Percentiles rank a stretch among this genome's conserved stretches.
Conservation (phyloP, 2,329 filamentous ascomycete species). For the Colletotrichum sp. region DNA sequence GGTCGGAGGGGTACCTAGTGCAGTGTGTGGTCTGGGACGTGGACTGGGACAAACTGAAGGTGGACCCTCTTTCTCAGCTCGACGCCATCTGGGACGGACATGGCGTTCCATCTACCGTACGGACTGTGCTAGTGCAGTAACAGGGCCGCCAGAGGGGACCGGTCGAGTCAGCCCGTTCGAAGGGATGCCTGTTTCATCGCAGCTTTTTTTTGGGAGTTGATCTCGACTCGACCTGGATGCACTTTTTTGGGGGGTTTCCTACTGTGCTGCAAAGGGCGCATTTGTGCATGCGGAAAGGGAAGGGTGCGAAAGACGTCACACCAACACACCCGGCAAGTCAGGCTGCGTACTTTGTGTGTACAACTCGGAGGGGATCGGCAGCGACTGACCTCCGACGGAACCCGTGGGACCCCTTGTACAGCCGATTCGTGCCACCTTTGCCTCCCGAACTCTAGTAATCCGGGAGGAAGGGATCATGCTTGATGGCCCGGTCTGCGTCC, state of each 20-base stretch:
- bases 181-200: not conserved
- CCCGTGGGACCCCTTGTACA: not conserved
- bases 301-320: not conserved
- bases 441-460: not conserved
- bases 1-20: not conserved
- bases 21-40: not conserved
- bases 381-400: not conserved
- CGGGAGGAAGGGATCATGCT: not conserved
- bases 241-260: not conserved
- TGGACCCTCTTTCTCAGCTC: conserved; percentile 2
- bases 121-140: not conserved
- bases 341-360: too few species aligned
- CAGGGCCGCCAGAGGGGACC: not conserved
- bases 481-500: not conserved
- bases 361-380: not conserved
- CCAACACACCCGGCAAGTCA: not conserved
- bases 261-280: not conserved
- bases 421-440: not conserved
- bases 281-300: not conserved
- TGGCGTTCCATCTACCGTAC: not conserved
- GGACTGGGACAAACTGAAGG: not conserved
- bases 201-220: not conserved
- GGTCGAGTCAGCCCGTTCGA: not conserved
- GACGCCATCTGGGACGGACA: not conserved
- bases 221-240: not conserved